These are phyloP conservation scores for Chamaecyparis obtusa DNA, from an alignment of 75 land plant species.

Conservation along the genomic window DNA sequence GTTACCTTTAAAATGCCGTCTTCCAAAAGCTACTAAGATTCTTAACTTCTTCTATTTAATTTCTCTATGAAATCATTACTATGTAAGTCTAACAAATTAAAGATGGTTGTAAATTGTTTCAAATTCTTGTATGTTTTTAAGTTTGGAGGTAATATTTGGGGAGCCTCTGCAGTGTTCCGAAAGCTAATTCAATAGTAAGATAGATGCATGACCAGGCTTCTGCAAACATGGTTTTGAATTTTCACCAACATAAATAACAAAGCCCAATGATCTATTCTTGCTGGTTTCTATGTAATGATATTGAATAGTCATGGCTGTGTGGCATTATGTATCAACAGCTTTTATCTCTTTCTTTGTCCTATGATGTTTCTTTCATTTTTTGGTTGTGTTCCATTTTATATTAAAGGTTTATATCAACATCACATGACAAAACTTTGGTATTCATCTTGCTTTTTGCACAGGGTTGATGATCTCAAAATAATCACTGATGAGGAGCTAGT, in stretches of 20 bases:
- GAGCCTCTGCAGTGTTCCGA: not conserved
- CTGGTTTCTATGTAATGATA: not conserved
- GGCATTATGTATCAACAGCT: not conserved
- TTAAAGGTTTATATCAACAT: not conserved
- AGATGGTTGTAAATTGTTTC: not conserved
- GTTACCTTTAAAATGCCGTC: not conserved
- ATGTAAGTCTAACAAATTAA: not conserved
- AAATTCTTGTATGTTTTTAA: not conserved
- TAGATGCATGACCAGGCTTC: not conserved
- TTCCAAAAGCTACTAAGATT: not conserved
- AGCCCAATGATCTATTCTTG: not conserved
- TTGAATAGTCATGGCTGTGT: not conserved
- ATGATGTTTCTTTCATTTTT: not conserved
- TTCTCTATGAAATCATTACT: not conserved
- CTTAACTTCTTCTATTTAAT: not conserved
- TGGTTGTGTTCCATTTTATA: not conserved
- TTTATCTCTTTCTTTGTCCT: not conserved
- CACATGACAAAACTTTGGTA: not conserved
- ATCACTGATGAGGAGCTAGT: conserved; percentile 49
- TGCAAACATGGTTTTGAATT: not conserved
- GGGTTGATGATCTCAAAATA: conserved; percentile 61
- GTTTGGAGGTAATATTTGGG: not conserved
- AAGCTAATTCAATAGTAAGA: not conserved
- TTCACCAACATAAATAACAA: not conserved
- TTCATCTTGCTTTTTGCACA: conserved; percentile 9